Conservation (phyloP, 495 filamentous ascomycete genomes). For the Platismatia glauca region DNA sequence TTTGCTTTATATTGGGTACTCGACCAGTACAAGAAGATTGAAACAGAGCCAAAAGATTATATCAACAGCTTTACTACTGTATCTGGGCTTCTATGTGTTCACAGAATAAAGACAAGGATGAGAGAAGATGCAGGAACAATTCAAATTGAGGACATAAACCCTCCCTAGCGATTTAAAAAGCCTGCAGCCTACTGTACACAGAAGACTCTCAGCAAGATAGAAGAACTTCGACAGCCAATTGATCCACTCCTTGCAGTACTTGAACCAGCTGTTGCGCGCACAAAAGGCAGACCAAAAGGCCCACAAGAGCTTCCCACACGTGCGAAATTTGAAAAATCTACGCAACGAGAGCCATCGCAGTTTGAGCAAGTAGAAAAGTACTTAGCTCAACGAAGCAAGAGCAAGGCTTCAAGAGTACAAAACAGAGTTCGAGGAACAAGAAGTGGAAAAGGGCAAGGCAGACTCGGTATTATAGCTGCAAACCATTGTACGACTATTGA, state of each 20-base stretch:
- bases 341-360: no score
- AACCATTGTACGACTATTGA: no score
- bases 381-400: no score
- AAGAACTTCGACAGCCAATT: neutral
- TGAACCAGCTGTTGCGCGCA: neutral
- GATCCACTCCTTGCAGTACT: neutral
- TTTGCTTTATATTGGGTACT: neutral
- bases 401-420: no score
- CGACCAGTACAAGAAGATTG: neutral
- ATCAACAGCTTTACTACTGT: neutral
- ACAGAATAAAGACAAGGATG: neutral
- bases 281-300: no score
- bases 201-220: neutral
- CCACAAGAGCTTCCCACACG: no score
- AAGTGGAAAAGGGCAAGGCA: no score
- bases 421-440: no score
- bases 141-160: neutral
- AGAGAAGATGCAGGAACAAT: neutral
- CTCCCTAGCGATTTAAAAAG: neutral
- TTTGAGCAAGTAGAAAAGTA: no score
- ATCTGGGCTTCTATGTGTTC: neutral
- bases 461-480: no score
- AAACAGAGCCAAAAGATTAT: neutral
- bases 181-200: neutral
- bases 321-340: no score